A percentile compares a stretch with the other conserved stretches of the same genome.
Evolutionary conservation across 345 rosid genomes (phyloP).

Genomic region (Pugionium dolabratum): DNA sequence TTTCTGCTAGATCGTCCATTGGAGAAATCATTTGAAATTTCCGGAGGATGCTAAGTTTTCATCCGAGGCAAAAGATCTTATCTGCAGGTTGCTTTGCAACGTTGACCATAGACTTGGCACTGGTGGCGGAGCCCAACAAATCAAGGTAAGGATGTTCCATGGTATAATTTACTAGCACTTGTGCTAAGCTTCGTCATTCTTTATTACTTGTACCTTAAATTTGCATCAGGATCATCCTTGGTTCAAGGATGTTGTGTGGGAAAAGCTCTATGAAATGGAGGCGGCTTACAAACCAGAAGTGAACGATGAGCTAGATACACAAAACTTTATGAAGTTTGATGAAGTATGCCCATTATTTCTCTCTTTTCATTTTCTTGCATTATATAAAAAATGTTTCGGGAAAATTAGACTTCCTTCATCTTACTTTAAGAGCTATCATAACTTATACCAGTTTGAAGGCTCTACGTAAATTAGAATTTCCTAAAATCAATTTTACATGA

Average conservation of each 20-base stretch:
- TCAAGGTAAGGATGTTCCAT: slow-evolving; percentile 61
- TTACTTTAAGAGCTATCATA: slow-evolving; percentile 9
- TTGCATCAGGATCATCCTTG: slow-evolving; percentile 84
- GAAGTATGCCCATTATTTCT: slow-evolving; percentile 55
- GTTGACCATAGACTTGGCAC: slow-evolving; percentile 90
- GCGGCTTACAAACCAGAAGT: slow-evolving; percentile 97
- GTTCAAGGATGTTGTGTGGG: slow-evolving; percentile 80
- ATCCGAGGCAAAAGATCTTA: slow-evolving; percentile 81
- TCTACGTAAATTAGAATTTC: slow-evolving; percentile 2
- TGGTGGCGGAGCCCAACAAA: slow-evolving; percentile 81
- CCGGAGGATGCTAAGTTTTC: slow-evolving; percentile 79
- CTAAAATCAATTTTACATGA: not conserved
- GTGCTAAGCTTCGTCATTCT: slow-evolving; percentile 24
- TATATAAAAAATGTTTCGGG: slow-evolving; percentile 3
- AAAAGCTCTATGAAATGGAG: slow-evolving; percentile 86
- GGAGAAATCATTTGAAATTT: slow-evolving; percentile 86
- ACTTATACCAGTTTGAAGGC: slow-evolving; percentile 7
- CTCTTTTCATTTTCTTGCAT: slow-evolving; percentile 20
- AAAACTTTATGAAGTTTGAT: slow-evolving; percentile 95
- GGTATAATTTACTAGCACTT: slow-evolving; percentile 23
- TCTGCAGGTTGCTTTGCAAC: slow-evolving; percentile 79
- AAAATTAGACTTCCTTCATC: not conserved
- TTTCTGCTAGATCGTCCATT: slow-evolving; percentile 73
- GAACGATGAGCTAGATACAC: slow-evolving; percentile 90
- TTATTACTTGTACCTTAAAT: slow-evolving; percentile 27